phyloP scores from a whole-genome alignment of 192 early-diverging fungal species.

The Paraglomus occultum region DNA sequence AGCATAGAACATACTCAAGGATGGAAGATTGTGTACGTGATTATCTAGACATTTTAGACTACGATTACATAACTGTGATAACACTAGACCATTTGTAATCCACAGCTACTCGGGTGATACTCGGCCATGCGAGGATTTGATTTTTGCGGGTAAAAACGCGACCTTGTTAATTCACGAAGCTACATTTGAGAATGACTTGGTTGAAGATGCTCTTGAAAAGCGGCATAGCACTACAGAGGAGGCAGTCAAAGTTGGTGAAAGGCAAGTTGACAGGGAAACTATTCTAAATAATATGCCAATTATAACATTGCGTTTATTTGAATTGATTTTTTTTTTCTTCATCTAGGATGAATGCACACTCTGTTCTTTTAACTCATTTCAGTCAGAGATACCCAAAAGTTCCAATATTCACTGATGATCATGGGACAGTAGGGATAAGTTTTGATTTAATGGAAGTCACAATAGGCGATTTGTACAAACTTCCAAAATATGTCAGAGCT shows the following conservation, averaged over 20 bases:
- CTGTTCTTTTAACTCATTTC: slow-evolving; percentile 91
- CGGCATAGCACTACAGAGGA: slow-evolving; percentile 85
- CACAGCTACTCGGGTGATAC: slow-evolving; percentile 90
- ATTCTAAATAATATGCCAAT: too few relatives aligned
- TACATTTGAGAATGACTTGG: slow-evolving; percentile 74
- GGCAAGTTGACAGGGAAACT: slow-evolving; percentile 34
- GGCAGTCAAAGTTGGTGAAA: slow-evolving; percentile 77
- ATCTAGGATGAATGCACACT: slow-evolving; percentile 77
- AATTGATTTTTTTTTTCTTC: background rate
- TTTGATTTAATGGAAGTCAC: slow-evolving; percentile 76
- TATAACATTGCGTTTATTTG: background rate
- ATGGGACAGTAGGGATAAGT: slow-evolving; percentile 53
- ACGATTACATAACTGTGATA: background rate
- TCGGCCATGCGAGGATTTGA: slow-evolving; percentile 75
- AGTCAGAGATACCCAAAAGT: slow-evolving; percentile 92
- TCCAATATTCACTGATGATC: slow-evolving; percentile 53
- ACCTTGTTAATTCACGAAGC: slow-evolving; percentile 92
- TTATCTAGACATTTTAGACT: background rate
- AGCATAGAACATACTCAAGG: slow-evolving; percentile 66
- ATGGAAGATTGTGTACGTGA: slow-evolving; percentile 73
- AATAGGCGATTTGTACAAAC: slow-evolving; percentile 46
- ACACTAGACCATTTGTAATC: slow-evolving; percentile 3
- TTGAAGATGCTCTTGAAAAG: slow-evolving; percentile 72
- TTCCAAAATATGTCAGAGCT: slow-evolving; percentile 54
- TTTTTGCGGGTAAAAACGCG: slow-evolving; percentile 63